Conservation (phyloP, 1,284 basidiomycete species). For the Boletus smithii region DNA sequence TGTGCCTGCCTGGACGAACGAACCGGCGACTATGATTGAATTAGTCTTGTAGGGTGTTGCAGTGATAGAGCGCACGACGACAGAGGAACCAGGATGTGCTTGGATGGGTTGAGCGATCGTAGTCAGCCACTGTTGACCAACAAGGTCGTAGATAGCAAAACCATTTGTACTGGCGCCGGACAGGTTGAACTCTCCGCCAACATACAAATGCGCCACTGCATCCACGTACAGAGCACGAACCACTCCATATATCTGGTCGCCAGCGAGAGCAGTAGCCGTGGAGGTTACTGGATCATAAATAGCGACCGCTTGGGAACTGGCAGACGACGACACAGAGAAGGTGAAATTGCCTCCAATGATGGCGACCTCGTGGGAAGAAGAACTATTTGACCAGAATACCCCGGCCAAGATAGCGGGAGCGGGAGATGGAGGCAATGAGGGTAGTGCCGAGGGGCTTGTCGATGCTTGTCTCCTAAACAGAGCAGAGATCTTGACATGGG, state of each 20-base stretch:
- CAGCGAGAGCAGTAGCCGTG: conserved; percentile 55
- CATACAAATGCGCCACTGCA: conserved; percentile 59
- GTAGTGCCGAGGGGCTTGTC: conserved; percentile 47
- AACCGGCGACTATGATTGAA: conserved; percentile 79
- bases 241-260: conserved; percentile 63
- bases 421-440: conserved; percentile 50
- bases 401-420: conserved; percentile 85
- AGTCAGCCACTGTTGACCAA: conserved; percentile 55
- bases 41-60: conserved; percentile 60
- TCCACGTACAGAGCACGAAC: conserved; percentile 72
- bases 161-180: conserved; percentile 54
- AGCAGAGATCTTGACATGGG: conserved; percentile 43
- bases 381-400: conserved; percentile 85
- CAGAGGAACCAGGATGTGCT: conserved; percentile 48
- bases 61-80: conserved; percentile 75
- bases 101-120: conserved; percentile 58
- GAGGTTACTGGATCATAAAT: conserved; percentile 64
- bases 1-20: conserved; percentile 78
- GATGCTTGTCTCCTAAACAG: conserved; percentile 55
- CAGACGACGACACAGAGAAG: conserved; percentile 46
- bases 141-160: conserved; percentile 76
- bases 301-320: conserved; percentile 59
- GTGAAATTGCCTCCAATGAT: conserved; percentile 92
- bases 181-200: conserved; percentile 79
- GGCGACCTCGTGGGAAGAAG: conserved; percentile 61